Evolutionary conservation across 176 grass and related monocot genomes (phyloP).

Genomic region (Juncus effusus): DNA sequence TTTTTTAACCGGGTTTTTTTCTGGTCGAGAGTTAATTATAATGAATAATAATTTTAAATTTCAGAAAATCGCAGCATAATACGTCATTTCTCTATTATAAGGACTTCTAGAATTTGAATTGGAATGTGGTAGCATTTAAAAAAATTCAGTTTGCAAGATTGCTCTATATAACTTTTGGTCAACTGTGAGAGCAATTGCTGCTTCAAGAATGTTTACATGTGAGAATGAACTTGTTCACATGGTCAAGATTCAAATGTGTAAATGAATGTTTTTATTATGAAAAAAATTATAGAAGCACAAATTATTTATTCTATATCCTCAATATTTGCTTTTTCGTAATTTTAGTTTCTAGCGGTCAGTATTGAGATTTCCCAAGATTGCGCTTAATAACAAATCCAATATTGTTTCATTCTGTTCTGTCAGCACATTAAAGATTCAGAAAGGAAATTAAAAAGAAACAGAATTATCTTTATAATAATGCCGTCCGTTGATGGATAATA

Average conservation of each 20-base stretch:
- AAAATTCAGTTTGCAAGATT: background rate
- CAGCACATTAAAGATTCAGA: no score
- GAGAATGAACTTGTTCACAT: conserved; percentile 22
- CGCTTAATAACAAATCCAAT: no score
- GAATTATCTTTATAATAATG: background rate
- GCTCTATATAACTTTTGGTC: conserved; percentile 12
- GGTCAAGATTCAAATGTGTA: background rate
- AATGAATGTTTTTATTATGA: background rate
- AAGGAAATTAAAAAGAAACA: background rate
- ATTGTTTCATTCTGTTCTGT: no score
- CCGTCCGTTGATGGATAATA: background rate
- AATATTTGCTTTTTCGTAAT: no score
- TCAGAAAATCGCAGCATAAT: no score
- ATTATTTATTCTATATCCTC: background rate
- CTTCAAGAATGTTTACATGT: conserved; percentile 22
- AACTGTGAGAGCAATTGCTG: conserved; percentile 20
- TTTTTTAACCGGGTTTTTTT: no score
- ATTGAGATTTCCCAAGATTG: no score
- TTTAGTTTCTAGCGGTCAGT: no score
- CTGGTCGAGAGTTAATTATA: no score
- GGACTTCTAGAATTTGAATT: background rate
- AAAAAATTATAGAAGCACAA: conserved; percentile 5
- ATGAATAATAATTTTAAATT: no score
- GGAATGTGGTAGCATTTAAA: background rate
- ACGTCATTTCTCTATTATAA: no score